A percentile compares a stretch with the other conserved stretches of the same genome.
These are phyloP conservation scores for Rhodotorula babjevae DNA, from an alignment of 768 basidiomycete genomes.

Conservation along the genomic window DNA sequence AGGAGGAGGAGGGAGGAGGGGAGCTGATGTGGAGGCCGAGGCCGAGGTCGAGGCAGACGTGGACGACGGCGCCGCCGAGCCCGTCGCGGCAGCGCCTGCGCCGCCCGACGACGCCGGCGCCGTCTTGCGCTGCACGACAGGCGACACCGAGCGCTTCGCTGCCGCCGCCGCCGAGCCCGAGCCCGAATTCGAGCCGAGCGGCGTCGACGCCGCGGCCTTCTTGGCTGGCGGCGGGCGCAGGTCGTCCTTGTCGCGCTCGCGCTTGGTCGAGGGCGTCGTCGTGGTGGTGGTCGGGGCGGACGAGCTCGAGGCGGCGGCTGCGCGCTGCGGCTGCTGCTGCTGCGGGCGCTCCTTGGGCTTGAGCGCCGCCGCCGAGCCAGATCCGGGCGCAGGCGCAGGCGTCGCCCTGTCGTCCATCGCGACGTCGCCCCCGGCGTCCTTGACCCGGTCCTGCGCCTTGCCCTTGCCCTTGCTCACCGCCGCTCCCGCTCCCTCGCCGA, in stretches of 20 bases:
- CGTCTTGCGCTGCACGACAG: background rate
- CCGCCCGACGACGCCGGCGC: background rate
- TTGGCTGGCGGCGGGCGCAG: constrained; percentile 4
- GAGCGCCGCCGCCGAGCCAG: background rate
- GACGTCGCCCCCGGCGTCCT: background rate
- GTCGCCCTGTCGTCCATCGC: background rate
- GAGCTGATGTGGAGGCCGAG: background rate
- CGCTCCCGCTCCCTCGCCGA: no score
- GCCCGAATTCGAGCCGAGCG: background rate
- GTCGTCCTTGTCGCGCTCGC: constrained; percentile 17
- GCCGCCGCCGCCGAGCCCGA: background rate
- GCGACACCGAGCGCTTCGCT: constrained; percentile 19
- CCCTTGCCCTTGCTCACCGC: constrained; percentile 5
- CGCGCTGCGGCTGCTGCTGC: background rate
- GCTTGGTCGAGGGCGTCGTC: background rate
- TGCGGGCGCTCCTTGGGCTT: background rate
- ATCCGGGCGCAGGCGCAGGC: background rate
- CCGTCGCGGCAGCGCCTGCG: no score
- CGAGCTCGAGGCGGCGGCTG: background rate
- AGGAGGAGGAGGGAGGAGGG: no score
- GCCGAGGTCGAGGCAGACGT: background rate
- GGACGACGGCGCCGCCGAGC: background rate
- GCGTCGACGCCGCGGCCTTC: constrained; percentile 4
- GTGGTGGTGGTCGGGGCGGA: background rate
- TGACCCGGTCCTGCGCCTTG: background rate